Base-by-base conservation (phyloP, 768 basidiomycete genomes). In the Cystofilobasidium ferigula region DNA sequence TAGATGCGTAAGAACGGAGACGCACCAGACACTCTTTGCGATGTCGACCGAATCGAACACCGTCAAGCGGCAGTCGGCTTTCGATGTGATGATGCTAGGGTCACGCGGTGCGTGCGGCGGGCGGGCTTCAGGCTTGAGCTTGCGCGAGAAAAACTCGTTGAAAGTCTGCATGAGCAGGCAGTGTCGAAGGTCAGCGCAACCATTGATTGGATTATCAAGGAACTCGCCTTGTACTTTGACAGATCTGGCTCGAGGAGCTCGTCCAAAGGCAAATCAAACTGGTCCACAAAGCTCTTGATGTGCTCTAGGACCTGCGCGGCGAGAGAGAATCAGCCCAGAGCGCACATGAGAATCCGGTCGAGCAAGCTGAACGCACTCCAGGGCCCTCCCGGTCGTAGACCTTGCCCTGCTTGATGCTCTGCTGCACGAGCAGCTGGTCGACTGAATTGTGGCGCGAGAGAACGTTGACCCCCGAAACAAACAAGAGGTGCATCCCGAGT, bases 131-230 rank as follows among this genome's bases (percentile, higher is more conserved):
- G 82, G 78, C 64, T 79, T 80, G 61, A 89, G 78, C 71, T 82
- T 80, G 47, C 85, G 78, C 54, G 72, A 81, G 78, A 91, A 91
- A 79, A 91, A 89, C 8, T 84, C 79, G 76, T 90, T 91, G 79
- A 91, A 88, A 16, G 77, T 83, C 70, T 77, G 53, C 4, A 12
- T 12, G 13, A 22, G 13, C 58, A 42, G 18, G 4, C 24, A 18
- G 60, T 32, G 22, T 6, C 10, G 24, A 12, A 3, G 12, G 4
- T 54, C 36, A 26, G 58, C 22, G 22, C 20, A 2, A 26, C 20
- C 2, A 30, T 34, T 3, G 18, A 22, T n/a, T 20, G 18, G 22
- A 10, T 26, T 20, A n/a, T 13, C 36, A n/a, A 42, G 38, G 24
- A 4, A 8, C 64, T 16, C 14, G 60, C 61, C 22, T 75, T 76